Conservation (phyloP, 352 stramenopile species). For the Globisporangium orthogonon region DNA sequence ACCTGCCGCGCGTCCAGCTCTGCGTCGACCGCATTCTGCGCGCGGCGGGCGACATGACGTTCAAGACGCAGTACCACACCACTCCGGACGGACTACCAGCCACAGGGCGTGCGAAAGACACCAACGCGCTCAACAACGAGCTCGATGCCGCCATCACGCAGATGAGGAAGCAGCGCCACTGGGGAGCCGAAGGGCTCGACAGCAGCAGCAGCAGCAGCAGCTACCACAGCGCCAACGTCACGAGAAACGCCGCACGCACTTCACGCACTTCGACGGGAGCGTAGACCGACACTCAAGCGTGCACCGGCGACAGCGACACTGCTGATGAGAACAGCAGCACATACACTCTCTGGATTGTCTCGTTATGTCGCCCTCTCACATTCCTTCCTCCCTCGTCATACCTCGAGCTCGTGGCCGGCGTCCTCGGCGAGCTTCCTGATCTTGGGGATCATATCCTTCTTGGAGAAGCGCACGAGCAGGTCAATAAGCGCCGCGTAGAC, state of each 20-base stretch:
- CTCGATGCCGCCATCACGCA: conserved; percentile 19
- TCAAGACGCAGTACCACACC: conserved; percentile 24
- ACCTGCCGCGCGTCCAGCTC: conserved; percentile 20
- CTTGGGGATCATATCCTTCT: conserved; percentile 34
- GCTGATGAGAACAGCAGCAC: not conserved
- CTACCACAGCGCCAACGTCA: not conserved
- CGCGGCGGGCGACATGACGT: conserved; percentile 14
- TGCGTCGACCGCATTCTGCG: conserved; percentile 27
- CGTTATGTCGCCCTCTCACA: not conserved
- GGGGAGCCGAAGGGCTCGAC: not conserved
- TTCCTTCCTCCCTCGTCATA: not conserved
- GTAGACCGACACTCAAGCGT: not conserved
- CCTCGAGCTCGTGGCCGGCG: conserved; percentile 13
- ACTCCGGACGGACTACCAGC: conserved; percentile 16
- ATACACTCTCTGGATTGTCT: not conserved
- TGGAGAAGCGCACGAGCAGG: conserved; percentile 34
- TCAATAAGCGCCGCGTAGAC: conserved; percentile 54
- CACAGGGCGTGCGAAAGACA: conserved; percentile 8
- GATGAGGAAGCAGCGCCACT: not conserved
- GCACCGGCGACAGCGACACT: not conserved
- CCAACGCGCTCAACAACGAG: not conserved
- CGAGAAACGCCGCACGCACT: not conserved
- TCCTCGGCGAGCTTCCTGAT: conserved; percentile 30
- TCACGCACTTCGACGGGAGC: not conserved
- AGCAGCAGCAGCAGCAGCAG: not conserved